Evolutionary conservation across 1,284 basidiomycete genomes (phyloP).

Genomic region (Apiotrichum siamense): DNA sequence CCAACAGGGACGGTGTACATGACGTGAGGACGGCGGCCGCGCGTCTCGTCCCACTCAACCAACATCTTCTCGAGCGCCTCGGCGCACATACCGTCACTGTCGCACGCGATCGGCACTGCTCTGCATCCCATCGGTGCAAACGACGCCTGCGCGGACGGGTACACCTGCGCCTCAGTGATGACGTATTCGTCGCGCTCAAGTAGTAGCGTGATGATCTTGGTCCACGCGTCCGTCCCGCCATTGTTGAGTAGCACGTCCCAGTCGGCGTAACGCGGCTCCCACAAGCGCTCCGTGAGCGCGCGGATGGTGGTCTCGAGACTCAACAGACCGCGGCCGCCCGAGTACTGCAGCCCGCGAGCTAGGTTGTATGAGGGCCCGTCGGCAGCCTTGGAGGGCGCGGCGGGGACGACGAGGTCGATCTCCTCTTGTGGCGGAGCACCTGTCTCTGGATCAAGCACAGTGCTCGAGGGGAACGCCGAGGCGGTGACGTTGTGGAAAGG

Average conservation of each 20-base stretch:
- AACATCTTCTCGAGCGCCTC: constrained; percentile 58
- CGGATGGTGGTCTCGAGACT: constrained; percentile 27
- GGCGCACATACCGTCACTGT: constrained; percentile 61
- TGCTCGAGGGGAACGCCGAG: constrained; percentile 21
- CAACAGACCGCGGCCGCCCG: constrained; percentile 35
- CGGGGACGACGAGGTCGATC: constrained; percentile 55
- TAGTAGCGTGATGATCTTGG: constrained; percentile 50
- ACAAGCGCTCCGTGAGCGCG: constrained; percentile 57
- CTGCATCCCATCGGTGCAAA: constrained; percentile 26
- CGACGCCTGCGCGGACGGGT: constrained; percentile 37
- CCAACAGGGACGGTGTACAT: constrained; percentile 52
- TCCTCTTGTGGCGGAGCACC: constrained; percentile 40
- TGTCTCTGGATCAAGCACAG: constrained; percentile 50
- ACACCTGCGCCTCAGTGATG: constrained; percentile 53
- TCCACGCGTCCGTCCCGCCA: constrained; percentile 68
- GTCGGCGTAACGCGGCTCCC: constrained; percentile 59
- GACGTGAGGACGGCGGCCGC: constrained; percentile 56
- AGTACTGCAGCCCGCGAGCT: constrained; percentile 63
- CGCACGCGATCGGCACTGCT: constrained; percentile 54
- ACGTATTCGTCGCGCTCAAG: constrained; percentile 66
- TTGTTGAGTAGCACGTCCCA: constrained; percentile 57
- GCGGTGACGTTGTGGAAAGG: constrained; percentile 36
- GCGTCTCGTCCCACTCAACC: constrained; percentile 58
- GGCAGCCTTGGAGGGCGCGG: constrained; percentile 40
- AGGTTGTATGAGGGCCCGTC: no score